Percentiles rank a stretch among this genome's conserved stretches.
Evolutionary conservation across 139 green algal genomes (phyloP).

Genomic region (Pseudopediastrum boryanum): DNA sequence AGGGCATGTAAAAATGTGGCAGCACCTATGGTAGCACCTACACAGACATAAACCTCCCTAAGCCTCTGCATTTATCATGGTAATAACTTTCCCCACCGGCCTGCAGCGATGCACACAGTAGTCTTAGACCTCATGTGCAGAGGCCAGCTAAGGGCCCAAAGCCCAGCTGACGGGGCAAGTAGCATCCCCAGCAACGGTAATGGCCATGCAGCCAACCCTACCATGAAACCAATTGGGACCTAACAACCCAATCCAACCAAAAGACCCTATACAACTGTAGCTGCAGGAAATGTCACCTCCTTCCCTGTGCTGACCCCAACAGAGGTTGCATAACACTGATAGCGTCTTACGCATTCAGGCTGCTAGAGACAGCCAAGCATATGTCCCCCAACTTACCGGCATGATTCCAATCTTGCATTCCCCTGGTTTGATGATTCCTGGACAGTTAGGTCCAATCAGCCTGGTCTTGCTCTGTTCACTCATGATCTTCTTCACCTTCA

Average conservation of each 20-base stretch:
- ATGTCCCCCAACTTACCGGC: conserved; percentile 62
- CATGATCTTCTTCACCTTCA: conserved; percentile 94
- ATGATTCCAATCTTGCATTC: conserved; percentile 99
- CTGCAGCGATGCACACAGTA: not conserved
- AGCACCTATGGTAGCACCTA: not conserved
- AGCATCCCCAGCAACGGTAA: too few species aligned
- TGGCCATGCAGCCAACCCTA: too few species aligned
- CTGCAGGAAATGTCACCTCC: too few species aligned
- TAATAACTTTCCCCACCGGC: not conserved
- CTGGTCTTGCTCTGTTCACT: conserved; percentile 87
- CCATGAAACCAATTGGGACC: too few species aligned
- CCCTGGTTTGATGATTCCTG: conserved; percentile 97
- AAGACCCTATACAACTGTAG: too few species aligned
- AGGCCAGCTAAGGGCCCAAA: too few species aligned
- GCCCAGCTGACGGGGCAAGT: too few species aligned
- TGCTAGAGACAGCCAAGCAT: too few species aligned
- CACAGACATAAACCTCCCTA: not conserved
- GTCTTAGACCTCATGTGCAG: not conserved
- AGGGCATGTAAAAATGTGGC: conserved; percentile 1
- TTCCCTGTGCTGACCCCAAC: too few species aligned
- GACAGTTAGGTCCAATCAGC: conserved; percentile 98
- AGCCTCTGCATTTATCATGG: not conserved
- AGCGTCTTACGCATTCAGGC: too few species aligned
- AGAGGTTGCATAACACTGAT: too few species aligned
- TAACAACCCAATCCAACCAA: too few species aligned